Conservation (phyloP, 176 grass and related monocot species). For the Oropetium thomaeum region DNA sequence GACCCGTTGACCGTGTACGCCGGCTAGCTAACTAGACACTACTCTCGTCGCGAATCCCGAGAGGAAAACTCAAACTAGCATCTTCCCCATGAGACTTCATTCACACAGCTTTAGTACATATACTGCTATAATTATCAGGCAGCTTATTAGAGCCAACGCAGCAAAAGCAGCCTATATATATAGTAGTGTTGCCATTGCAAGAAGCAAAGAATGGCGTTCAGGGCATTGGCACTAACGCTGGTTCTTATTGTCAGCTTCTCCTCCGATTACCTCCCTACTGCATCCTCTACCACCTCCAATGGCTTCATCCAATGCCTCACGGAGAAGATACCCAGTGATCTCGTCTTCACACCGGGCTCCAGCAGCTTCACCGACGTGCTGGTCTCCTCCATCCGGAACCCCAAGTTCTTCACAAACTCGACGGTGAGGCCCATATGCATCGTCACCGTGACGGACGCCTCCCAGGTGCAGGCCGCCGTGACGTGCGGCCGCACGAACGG, state of each 20-base stretch:
- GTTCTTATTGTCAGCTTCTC: not conserved
- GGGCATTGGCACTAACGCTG: not conserved
- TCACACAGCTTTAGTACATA: too few species aligned
- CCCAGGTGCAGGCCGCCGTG: slow-evolving; percentile 56
- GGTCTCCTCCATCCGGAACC: slow-evolving; percentile 52
- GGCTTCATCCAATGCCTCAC: slow-evolving; percentile 53
- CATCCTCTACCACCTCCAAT: slow-evolving; percentile 17
- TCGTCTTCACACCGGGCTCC: slow-evolving; percentile 32
- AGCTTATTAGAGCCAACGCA: too few species aligned
- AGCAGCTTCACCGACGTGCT: slow-evolving; percentile 47
- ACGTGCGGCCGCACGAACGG: slow-evolving; percentile 34
- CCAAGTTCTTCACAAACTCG: slow-evolving; percentile 21
- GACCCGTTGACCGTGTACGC: too few species aligned
- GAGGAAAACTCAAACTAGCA: too few species aligned
- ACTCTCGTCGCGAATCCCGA: too few species aligned
- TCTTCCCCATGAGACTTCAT: too few species aligned
- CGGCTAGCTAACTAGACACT: too few species aligned
- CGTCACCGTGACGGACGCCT: slow-evolving; percentile 33
- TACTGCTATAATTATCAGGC: too few species aligned
- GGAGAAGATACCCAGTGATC: slow-evolving; percentile 4
- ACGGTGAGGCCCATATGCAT: slow-evolving; percentile 55
- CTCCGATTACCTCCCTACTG: not conserved
- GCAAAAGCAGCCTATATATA: too few species aligned
- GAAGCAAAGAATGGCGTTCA: not conserved
- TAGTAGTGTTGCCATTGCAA: too few species aligned